Percentiles rank a stretch among this genome's conserved stretches.
These are phyloP conservation scores for Umbelopsis sp. DNA, from an alignment of 371 early-diverging fungal genomes.

Conservation along the genomic window DNA sequence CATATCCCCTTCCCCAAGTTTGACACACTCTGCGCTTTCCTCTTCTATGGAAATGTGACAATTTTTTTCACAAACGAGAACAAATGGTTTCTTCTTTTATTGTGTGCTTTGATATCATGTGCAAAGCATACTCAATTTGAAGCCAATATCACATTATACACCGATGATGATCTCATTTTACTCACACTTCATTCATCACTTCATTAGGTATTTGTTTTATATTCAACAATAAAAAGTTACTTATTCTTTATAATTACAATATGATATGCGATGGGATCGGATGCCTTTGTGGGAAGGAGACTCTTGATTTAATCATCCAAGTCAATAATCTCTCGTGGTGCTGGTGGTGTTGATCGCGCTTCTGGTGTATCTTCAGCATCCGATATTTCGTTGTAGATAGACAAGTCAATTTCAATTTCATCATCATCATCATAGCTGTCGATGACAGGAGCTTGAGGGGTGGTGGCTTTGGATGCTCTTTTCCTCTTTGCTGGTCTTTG, in stretches of 20 bases:
- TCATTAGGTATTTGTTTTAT: not conserved
- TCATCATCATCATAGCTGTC: not conserved
- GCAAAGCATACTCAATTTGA: constrained; percentile 15
- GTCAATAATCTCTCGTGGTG: not conserved
- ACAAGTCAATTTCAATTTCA: not conserved
- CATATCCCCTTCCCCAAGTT: constrained; percentile 9
- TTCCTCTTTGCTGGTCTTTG: not conserved
- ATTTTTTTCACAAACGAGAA: constrained; percentile 19
- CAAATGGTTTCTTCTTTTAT: not conserved
- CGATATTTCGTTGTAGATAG: not conserved
- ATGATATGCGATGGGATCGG: too few relatives aligned
- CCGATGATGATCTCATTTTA: not conserved
- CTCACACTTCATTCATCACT: not conserved
- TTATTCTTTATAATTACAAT: too few relatives aligned
- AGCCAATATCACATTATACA: not conserved
- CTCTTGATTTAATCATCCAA: not conserved
- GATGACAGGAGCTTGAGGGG: not conserved
- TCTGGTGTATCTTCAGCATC: not conserved
- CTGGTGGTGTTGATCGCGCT: not conserved
- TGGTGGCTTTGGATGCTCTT: not conserved
- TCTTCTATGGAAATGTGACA: constrained; percentile 8
- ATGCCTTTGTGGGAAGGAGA: not conserved
- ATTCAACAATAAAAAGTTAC: not conserved
- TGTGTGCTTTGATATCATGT: constrained; percentile 6
- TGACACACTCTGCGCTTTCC: constrained; percentile 17